phyloP scores from a whole-genome alignment of 208 protist genomes.

The Crithidia bombi region DNA sequence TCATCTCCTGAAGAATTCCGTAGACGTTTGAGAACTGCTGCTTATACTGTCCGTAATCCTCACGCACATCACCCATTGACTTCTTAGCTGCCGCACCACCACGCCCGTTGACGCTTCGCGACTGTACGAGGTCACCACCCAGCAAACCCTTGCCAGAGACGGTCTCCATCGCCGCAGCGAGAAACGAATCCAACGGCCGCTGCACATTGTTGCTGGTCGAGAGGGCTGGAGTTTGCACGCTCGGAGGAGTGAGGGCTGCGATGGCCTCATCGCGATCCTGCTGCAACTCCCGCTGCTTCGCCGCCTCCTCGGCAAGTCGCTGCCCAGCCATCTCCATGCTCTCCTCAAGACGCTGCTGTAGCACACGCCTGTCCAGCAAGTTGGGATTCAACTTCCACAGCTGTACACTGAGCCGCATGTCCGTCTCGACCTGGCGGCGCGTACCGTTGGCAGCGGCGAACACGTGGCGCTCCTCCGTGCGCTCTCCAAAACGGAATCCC shows the following conservation, averaged over 20 bases:
- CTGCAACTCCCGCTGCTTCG: slow-evolving; percentile 22
- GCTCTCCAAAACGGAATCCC: slow-evolving; percentile 86
- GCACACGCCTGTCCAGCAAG: slow-evolving; percentile 67
- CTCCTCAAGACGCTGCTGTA: slow-evolving; percentile 75
- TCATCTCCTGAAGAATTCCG: slow-evolving; percentile 81
- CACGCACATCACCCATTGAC: slow-evolving; percentile 40
- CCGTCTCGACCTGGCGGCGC: slow-evolving; percentile 52
- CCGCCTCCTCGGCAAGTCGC: slow-evolving; percentile 30
- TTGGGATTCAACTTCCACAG: slow-evolving; percentile 74
- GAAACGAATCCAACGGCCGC: slow-evolving; percentile 27
- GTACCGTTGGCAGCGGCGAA: slow-evolving; percentile 44
- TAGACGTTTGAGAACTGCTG: slow-evolving; percentile 81
- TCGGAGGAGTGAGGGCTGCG: slow-evolving; percentile 28
- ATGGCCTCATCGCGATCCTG: slow-evolving; percentile 26
- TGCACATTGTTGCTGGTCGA: slow-evolving; percentile 3
- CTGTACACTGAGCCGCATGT: slow-evolving; percentile 85
- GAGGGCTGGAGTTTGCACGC: slow-evolving; percentile 13
- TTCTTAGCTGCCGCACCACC: slow-evolving; percentile 14
- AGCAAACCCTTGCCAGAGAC: slow-evolving; percentile 31
- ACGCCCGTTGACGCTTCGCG: background rate
- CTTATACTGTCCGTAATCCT: slow-evolving; percentile 75
- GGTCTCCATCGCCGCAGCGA: slow-evolving; percentile 16
- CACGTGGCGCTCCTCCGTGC: slow-evolving; percentile 48
- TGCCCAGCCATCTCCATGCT: slow-evolving; percentile 44
- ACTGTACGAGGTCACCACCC: slow-evolving; percentile 35